phyloP scores from a whole-genome alignment of 495 filamentous ascomycete species.

The Neurospora tetrasperma region DNA sequence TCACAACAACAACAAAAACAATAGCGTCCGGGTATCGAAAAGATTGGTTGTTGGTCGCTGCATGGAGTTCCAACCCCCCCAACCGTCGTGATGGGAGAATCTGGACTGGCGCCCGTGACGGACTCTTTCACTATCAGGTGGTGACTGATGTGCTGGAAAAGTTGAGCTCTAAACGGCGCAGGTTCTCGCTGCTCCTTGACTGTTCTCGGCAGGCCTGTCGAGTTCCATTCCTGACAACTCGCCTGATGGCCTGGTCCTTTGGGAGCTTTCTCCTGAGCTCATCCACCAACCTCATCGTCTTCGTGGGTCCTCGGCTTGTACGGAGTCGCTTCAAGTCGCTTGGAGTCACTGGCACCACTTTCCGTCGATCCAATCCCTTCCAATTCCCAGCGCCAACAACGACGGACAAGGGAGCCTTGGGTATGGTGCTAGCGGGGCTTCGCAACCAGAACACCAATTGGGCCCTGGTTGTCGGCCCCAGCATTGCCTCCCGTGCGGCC shows the following conservation, averaged over 20 bases:
- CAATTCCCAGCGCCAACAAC: background rate
- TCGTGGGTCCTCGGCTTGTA: background rate
- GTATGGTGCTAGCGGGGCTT: background rate
- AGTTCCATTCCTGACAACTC: background rate
- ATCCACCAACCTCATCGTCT: background rate
- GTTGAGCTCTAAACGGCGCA: background rate
- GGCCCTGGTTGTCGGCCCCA: background rate
- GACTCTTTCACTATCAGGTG: background rate
- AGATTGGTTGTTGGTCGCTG: background rate
- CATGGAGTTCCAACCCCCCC: background rate
- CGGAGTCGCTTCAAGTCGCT: background rate
- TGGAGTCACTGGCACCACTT: background rate
- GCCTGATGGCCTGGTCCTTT: background rate
- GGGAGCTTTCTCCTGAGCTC: background rate
- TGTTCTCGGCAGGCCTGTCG: background rate
- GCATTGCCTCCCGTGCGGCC: conserved; percentile 8
- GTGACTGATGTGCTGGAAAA: background rate
- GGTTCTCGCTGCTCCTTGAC: background rate
- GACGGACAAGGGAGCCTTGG: background rate
- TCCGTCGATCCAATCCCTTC: background rate
- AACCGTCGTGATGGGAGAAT: background rate
- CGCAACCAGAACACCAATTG: background rate
- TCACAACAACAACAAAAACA: background rate
- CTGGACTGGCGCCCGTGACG: background rate
- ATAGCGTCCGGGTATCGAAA: background rate